phyloP scores from a whole-genome alignment of 129 eudicot species.

The Artemisia tridentata region DNA sequence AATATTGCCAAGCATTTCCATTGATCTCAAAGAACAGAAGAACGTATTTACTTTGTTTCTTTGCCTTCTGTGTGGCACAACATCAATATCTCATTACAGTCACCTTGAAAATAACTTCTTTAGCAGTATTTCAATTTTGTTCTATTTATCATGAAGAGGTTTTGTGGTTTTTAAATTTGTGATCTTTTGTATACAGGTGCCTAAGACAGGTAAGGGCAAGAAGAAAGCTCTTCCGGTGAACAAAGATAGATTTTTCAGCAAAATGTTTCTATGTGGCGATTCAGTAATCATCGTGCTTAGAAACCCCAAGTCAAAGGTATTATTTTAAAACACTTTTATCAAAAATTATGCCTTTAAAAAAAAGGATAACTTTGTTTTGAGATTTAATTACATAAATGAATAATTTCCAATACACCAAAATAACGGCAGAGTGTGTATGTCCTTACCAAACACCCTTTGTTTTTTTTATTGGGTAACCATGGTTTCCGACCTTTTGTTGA shows the following conservation, averaged over 20 bases:
- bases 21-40: too few species aligned
- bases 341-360: neutral
- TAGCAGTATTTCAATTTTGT: neutral
- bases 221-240: conserved; percentile 89
- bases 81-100: too few species aligned
- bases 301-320: conserved; percentile 94
- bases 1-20: too few species aligned
- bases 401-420: too few species aligned
- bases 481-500: too few species aligned
- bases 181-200: conserved; percentile 42
- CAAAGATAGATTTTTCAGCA: conserved; percentile 93
- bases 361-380: neutral
- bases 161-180: neutral
- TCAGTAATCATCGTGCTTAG: conserved; percentile 91
- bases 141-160: neutral
- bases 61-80: too few species aligned
- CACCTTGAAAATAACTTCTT: neutral
- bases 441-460: too few species aligned
- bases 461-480: too few species aligned
- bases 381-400: too few species aligned
- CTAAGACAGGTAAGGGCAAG: conserved; percentile 96
- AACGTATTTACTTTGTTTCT: too few species aligned
- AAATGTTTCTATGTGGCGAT: conserved; percentile 95
- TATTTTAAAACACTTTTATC: too few species aligned
- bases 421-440: too few species aligned